Conservation (phyloP, 768 basidiomycete genomes). For the Grammothele lineata region DNA sequence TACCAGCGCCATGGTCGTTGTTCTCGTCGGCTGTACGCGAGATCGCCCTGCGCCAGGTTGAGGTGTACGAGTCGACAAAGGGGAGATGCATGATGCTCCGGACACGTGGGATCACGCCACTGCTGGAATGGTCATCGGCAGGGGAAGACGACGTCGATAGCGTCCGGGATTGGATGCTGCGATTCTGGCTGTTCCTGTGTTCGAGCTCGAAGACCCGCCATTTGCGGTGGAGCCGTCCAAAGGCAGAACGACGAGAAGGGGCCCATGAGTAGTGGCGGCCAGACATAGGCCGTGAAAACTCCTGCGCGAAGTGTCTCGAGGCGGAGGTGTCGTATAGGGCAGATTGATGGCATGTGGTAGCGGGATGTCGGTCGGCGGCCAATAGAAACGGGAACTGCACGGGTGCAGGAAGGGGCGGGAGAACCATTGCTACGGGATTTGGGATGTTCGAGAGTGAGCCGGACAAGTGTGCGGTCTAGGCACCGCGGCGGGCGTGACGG, state of each 20-base stretch:
- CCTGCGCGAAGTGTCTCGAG: constrained; percentile 35
- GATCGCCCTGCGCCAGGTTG: constrained; percentile 66
- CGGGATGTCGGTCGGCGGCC: constrained; percentile 84
- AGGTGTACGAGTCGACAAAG: constrained; percentile 64
- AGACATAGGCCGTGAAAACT: constrained; percentile 73
- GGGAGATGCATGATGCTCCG: constrained; percentile 83
- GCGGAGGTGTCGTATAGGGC: constrained; percentile 63
- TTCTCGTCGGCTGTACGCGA: constrained; percentile 63
- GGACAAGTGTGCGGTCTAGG: constrained; percentile 54
- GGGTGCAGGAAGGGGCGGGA: constrained; percentile 33
- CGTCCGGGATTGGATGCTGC: constrained; percentile 52
- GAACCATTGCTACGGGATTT: constrained; percentile 63
- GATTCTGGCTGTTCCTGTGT: constrained; percentile 80
- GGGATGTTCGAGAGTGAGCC: constrained; percentile 74
- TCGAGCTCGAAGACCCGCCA: constrained; percentile 58
- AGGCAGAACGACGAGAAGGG: constrained; percentile 60
- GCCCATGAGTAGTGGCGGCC: constrained; percentile 57
- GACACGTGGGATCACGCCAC: constrained; percentile 56
- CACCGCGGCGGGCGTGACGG: constrained; percentile 43
- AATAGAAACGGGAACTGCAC: constrained; percentile 70
- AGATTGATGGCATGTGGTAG: constrained; percentile 81
- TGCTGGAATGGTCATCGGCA: constrained; percentile 38
- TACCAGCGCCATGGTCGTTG: constrained; percentile 18
- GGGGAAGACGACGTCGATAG: constrained; percentile 73
- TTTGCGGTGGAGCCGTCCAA: constrained; percentile 59